phyloP scores from a whole-genome alignment of 2,329 filamentous ascomycete genomes.

The Scytalidium sp. region DNA sequence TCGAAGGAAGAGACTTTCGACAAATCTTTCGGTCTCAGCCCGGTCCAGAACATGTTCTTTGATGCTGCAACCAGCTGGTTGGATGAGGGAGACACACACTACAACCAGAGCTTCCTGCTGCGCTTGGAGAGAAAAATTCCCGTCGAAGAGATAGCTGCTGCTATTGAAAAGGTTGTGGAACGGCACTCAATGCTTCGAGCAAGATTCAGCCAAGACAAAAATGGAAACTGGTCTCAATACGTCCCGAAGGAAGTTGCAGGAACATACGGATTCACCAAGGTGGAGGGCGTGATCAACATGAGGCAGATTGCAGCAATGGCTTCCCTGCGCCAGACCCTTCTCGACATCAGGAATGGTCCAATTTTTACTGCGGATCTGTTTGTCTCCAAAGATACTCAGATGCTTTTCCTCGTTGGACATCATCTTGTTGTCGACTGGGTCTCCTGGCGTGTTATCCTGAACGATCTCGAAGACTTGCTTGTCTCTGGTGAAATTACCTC shows the following conservation, averaged over 20 bases:
- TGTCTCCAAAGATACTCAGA: conserved; percentile 2
- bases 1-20: conserved; percentile 9
- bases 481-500: conserved; percentile 1
- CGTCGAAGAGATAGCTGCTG: conserved; percentile 9
- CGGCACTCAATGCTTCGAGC: conserved; percentile 36
- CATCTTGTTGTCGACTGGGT: conserved; percentile 28
- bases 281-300: background rate
- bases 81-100: conserved; percentile 10
- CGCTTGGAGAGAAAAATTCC: background rate
- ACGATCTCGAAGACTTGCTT: conserved; percentile 31
- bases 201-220: conserved; percentile 24
- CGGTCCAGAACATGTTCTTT: conserved; percentile 19
- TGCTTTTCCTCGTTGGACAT: conserved; percentile 13
- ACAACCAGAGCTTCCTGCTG: conserved; percentile 19
- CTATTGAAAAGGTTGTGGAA: conserved; percentile 26
- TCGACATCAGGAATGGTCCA: conserved; percentile 4
- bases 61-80: conserved; percentile 1
- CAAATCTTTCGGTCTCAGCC: conserved; percentile 10
- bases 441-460: conserved; percentile 31
- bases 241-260: conserved; percentile 14
- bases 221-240: conserved; percentile 28
- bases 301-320: background rate
- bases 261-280: background rate
- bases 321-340: background rate
- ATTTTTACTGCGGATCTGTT: conserved; percentile 9